Percentiles rank a stretch among this genome's conserved stretches.
Conservation (phyloP, 352 stramenopile species). For the Pythium rishiriense region DNA sequence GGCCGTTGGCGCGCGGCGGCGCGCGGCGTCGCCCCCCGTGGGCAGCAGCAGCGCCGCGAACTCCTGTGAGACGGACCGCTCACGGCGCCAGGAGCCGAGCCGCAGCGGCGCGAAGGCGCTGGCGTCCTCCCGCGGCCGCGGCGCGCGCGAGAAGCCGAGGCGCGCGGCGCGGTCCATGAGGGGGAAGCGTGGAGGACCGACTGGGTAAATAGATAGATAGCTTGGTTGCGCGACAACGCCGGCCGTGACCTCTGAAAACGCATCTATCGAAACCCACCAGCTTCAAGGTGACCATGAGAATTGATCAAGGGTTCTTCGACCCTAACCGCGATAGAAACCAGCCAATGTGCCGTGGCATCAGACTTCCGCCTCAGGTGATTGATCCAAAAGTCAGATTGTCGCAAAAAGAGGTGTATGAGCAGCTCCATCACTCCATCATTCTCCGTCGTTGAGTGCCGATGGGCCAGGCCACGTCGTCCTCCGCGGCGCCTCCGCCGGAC, state of each 20-base stretch:
- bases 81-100: slow-evolving; percentile 64
- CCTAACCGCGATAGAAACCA: slow-evolving; percentile 2
- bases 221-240: background rate
- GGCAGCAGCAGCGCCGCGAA: slow-evolving; percentile 52
- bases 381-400: slow-evolving; percentile 11
- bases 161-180: slow-evolving; percentile 23
- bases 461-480: slow-evolving; percentile 21
- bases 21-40: slow-evolving; percentile 22
- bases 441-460: background rate
- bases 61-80: slow-evolving; percentile 64
- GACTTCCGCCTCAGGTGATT: slow-evolving; percentile 21
- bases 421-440: background rate
- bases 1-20: background rate
- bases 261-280: slow-evolving; percentile 33
- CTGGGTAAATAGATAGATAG: background rate
- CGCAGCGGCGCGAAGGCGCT: slow-evolving; percentile 58
- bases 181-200: no score
- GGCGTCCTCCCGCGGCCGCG: slow-evolving; percentile 35
- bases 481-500: background rate
- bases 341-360: background rate
- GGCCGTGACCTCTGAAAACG: slow-evolving; percentile 20
- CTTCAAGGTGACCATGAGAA: slow-evolving; percentile 28
- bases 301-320: background rate
- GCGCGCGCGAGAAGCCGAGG: slow-evolving; percentile 28
- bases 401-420: background rate